Evolutionary conservation across 1,139 yeast genomes (phyloP), one percentile per base, ranked within the genome.

Genomic region (Lodderomyces theae): DNA sequence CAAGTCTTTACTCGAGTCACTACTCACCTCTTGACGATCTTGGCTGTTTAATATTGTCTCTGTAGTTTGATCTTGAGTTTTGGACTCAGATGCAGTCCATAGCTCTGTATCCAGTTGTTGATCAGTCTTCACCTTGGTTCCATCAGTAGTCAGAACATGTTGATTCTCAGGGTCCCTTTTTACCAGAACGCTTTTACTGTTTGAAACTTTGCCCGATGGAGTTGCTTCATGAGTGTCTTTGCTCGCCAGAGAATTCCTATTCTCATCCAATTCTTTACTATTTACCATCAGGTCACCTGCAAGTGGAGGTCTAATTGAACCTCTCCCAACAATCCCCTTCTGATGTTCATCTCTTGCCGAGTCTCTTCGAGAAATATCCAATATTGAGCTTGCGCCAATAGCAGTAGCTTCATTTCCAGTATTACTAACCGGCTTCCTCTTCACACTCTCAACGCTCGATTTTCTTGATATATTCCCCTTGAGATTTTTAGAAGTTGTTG

Each of bases 301-400:
- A 9, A 26, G 24, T 2, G 19, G 10, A 3, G 5, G 24, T n/a
- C 10, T 17, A 15, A 8, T 17, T 15, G 39, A 18, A 3, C 12
- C 2, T 9, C 16, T 15, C 8, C 19, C 15, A 17, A 28, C 29
- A n/a, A n/a, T 22, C 11, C 4, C 11, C 12, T 31, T 35, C 21
- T 33, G 30, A 5, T 38, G 25, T 5, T 28, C 34, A 13, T 41
- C 44, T 18, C 34, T 31, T 5, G 13, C 13, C 2, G 38, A 36
- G 22, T 29, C 38, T 12, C 29, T 13, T 19, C 28, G 21, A n/a
- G 33, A 23, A 7, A 34, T 23, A 34, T 34, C 37, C 5, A 18
- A 19, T n/a, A 31, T 31, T 11, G 26, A 33, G 19, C 18, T 33
- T 33, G 24, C 17, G 17, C 37, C 30, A 15, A n/a, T 3, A 5